Evolutionary conservation across 495 filamentous ascomycete genomes (phyloP).

Genomic region (Evernia prunastri): DNA sequence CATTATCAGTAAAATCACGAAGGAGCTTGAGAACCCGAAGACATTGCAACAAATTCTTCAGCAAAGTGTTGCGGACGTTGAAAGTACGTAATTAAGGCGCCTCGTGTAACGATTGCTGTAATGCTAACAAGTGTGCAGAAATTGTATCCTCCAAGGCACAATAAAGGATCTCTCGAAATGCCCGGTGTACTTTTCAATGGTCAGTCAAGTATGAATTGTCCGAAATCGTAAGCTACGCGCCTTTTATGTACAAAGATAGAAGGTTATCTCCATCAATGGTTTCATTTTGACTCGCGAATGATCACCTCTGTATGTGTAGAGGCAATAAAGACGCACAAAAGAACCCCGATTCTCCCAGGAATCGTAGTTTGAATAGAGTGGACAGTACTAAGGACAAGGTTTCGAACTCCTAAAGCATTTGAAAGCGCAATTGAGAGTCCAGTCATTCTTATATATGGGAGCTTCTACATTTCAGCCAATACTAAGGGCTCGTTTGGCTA

Average conservation of each 20-base stretch:
- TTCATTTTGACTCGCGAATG: not conserved
- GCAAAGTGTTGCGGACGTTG: constrained; percentile 90
- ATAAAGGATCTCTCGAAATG: constrained; percentile 31
- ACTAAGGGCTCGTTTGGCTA: too few relatives aligned
- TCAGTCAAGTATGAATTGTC: not conserved
- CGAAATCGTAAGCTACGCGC: not conserved
- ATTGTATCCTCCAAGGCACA: constrained; percentile 50
- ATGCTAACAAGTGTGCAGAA: constrained; percentile 36
- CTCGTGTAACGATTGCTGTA: not conserved
- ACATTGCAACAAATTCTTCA: constrained; percentile 88
- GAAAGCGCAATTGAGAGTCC: too few relatives aligned
- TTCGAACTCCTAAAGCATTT: too few relatives aligned
- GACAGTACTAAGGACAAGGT: too few relatives aligned
- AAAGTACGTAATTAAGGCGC: constrained; percentile 61
- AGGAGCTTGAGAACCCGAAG: constrained; percentile 97
- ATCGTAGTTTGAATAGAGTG: too few relatives aligned
- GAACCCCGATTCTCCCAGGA: not conserved
- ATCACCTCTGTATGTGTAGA: not conserved
- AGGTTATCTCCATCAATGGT: not conserved
- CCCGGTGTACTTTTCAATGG: too few relatives aligned
- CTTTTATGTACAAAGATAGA: not conserved
- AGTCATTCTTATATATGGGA: too few relatives aligned
- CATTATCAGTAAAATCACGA: constrained; percentile 92
- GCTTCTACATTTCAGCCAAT: too few relatives aligned
- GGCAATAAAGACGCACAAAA: not conserved